These are phyloP conservation scores for Globisporangium perplexum DNA, from an alignment of 352 stramenopile genomes.

Conservation along the genomic window DNA sequence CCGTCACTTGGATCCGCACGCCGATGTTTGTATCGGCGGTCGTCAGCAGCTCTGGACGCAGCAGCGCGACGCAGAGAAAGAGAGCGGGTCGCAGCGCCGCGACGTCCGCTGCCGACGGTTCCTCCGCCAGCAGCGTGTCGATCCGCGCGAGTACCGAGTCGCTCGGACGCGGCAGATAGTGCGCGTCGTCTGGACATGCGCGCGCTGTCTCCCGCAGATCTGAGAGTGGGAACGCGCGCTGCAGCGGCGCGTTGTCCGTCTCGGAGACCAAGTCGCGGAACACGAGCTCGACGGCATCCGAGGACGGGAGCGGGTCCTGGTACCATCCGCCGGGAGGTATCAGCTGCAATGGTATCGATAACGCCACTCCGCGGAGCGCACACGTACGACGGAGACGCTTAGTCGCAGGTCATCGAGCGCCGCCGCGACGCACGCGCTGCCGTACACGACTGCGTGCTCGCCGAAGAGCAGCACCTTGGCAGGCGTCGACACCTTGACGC, in stretches of 20 bases:
- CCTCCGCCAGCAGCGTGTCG: conserved; percentile 33
- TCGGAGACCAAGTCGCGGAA: conserved; percentile 50
- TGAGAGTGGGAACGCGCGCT: conserved; percentile 25
- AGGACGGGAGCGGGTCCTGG: neutral
- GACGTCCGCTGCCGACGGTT: conserved; percentile 30
- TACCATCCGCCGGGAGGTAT: no score
- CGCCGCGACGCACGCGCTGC: conserved; percentile 72
- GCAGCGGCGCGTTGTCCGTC: conserved; percentile 21
- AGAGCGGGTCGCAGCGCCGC: conserved; percentile 45
- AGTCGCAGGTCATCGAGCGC: conserved; percentile 84
- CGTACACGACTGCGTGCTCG: conserved; percentile 89
- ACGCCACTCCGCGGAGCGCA: no score
- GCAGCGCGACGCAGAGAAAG: conserved; percentile 54
- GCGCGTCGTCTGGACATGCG: conserved; percentile 26
- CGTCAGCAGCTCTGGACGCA: conserved; percentile 28
- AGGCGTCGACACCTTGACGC: conserved; percentile 60
- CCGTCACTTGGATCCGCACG: conserved; percentile 41
- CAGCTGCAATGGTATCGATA: no score
- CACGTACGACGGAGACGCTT: conserved; percentile 68
- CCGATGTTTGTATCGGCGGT: conserved; percentile 14
- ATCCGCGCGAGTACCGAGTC: conserved; percentile 37
- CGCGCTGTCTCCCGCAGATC: conserved; percentile 28
- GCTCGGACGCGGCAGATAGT: conserved; percentile 46
- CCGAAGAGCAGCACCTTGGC: conserved; percentile 89
- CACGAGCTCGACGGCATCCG: conserved; percentile 25